Evolutionary conservation across 2,329 filamentous ascomycete species (phyloP), one percentile per base, ranked within the genome.

Genomic region (Rutstroemia sydowiana): DNA sequence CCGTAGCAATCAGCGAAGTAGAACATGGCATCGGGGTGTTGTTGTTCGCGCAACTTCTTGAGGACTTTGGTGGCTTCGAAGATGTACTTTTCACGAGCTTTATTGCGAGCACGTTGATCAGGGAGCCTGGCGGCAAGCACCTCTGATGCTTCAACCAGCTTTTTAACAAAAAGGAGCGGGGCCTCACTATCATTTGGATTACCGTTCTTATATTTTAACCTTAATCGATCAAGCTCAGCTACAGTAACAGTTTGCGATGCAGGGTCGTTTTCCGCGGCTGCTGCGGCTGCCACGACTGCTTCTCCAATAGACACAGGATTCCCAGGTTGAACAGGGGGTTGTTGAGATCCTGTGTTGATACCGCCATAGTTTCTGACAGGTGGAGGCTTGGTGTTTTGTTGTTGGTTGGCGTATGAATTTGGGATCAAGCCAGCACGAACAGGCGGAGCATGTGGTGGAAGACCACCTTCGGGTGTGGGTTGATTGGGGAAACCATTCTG

Each of bases 1-100:
- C 93, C 92, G 60, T 93, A 84, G 65, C 87, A 89, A 67, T 97
- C 93, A 18, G 92, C 93, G 48, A 95, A 71, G 61, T 88, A 89
- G 70, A 98, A 98, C 82, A 95, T 95, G 28, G 92, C 91, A 8
- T 95, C 90, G 0, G 82, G 71, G 62, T 92, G 88, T 55, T 87
- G 84, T 11, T 75, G 75, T 46, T 78, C 78, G 7, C 84, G 82
- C 9, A 97, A 76, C 68, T 95, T 96, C 73, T 96, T 96, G 40
- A 97, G 73, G 21, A 91, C 82, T 69, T 96, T 97, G 66, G 93
- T 82, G 1, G 89, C 89, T 65, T 97, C 93, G 59, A 84, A 72
- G 14, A 92, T 74, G 66, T 92, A 97, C 52, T 84, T 84, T 61
- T 97, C 92, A 28, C 89, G 84, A 2, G 84, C 76, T 61, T 93